Evolutionary conservation across 1,139 yeast species (phyloP), one percentile per base, ranked within the genome.

Genomic region (Sugiyamaella neomexicana): DNA sequence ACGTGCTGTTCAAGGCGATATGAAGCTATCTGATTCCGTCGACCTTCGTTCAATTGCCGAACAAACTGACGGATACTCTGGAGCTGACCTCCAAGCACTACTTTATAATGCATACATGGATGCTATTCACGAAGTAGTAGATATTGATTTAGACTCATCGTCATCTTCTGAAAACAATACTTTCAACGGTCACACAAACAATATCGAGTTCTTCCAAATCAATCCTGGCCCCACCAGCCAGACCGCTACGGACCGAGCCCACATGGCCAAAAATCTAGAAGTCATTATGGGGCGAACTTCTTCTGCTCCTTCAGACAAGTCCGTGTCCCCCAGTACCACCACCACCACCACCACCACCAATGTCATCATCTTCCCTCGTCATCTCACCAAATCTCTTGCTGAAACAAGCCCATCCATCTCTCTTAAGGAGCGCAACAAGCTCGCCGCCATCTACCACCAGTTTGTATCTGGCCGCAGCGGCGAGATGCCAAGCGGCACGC

Each of bases 41-140:
- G 72, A 80, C 46, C 71, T 90, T 43, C 70, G 71, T 0, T 76
- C 71, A 13, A 74, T 90, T 50, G 93, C 96, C 0, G 63, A 67
- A 15, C 63, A 69, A 7, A 84, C 96, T 0, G 81, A 77, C 1
- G 97, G 97, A 0, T 91, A 81, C 64, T 87, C 97, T 37, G 97
- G 97, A 10, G 99, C 99, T 0, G 99, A 93, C 72, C 75, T 93
- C 69, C 98, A 91, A 71, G 97, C 97, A 0, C 74, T 93, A 50
- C 85, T 91, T 43, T 91, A 90, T 70, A 93, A 90, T 71, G 97
- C 98, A 0, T 90, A 91, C 66, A 77, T 93, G 67, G 86, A 85
- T 60, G 96, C 96, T 7, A 95, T 93, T 16, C 98, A 93, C 68
- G 84, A 85, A 43, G 81, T 79, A 55, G 75, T 91, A 53, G 84